phyloP scores from a whole-genome alignment of 2,329 filamentous ascomycete species.

The Colletotrichum costaricense region DNA sequence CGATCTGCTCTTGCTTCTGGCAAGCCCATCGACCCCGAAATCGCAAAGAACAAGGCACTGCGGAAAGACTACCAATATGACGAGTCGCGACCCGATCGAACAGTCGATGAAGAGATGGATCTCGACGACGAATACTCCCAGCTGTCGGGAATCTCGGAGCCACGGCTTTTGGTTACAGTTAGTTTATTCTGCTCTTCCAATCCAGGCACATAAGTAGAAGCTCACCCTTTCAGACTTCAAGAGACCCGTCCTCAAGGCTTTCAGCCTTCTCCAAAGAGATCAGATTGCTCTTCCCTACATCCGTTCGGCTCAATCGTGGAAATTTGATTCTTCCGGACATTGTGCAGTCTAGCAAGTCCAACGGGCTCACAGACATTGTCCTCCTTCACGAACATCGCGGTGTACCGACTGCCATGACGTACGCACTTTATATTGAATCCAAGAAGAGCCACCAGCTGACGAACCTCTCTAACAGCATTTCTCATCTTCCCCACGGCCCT shows the following conservation, averaged over 20 bases:
- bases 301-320: constrained; percentile 90
- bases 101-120: constrained; percentile 75
- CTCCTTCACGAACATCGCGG: constrained; percentile 93
- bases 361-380: constrained; percentile 85
- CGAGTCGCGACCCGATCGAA: constrained; percentile 79
- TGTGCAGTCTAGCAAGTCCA: constrained; percentile 82
- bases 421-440: constrained; percentile 82
- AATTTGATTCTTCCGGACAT: constrained; percentile 90
- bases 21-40: constrained; percentile 82
- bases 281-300: constrained; percentile 79
- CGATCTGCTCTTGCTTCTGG: constrained; percentile 89
- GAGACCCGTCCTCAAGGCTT: constrained; percentile 86
- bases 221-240: constrained; percentile 71
- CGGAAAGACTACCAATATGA: constrained; percentile 94
- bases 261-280: constrained; percentile 95
- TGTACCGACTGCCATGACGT: constrained; percentile 87
- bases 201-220: no score
- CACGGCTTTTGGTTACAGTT: constrained; percentile 46
- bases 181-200: no score
- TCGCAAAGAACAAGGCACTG: constrained; percentile 87
- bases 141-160: constrained; percentile 91
- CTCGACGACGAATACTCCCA: constrained; percentile 92
- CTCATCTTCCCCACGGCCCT: constrained; percentile 83
- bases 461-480: constrained; percentile 52
- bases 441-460: constrained; percentile 68